A percentile compares a stretch with the other conserved stretches of the same genome.
Conservation (phyloP, 164 flowering plant genomes). For the Vitis rotundifolia region DNA sequence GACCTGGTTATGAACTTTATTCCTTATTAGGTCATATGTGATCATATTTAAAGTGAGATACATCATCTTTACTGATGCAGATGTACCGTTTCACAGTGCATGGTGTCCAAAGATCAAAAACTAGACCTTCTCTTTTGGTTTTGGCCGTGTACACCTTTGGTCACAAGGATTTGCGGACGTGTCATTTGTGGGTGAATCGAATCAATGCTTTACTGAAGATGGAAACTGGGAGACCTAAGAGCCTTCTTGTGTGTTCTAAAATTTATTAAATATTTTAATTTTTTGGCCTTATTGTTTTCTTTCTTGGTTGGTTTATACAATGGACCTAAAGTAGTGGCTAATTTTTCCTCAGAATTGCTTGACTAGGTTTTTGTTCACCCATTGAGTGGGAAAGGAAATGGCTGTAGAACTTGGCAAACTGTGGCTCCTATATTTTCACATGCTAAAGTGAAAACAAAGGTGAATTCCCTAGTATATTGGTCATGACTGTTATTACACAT, state of each 20-base stretch:
- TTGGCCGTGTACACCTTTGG: constrained; percentile 64
- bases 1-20: background rate
- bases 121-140: constrained; percentile 48
- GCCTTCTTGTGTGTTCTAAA: constrained; percentile 62
- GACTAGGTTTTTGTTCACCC: constrained; percentile 87
- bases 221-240: constrained; percentile 72
- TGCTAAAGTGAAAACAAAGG: constrained; percentile 83
- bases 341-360: constrained; percentile 22
- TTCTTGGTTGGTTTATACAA: background rate
- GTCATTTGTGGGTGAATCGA: constrained; percentile 65
- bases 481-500: background rate
- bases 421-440: constrained; percentile 78
- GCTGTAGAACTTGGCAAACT: constrained; percentile 71
- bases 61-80: constrained; percentile 39
- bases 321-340: constrained; percentile 6
- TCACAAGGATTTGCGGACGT: constrained; percentile 55
- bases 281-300: background rate
- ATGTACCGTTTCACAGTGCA: constrained; percentile 82
- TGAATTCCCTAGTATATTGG: constrained; percentile 12
- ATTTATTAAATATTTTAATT: background rate
- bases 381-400: constrained; percentile 81
- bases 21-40: background rate
- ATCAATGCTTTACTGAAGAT: constrained; percentile 41
- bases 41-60: background rate
- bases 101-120: constrained; percentile 52